Base-by-base conservation (phyloP, 371 early-diverging fungal genomes). In the Mortierella sp. region DNA sequence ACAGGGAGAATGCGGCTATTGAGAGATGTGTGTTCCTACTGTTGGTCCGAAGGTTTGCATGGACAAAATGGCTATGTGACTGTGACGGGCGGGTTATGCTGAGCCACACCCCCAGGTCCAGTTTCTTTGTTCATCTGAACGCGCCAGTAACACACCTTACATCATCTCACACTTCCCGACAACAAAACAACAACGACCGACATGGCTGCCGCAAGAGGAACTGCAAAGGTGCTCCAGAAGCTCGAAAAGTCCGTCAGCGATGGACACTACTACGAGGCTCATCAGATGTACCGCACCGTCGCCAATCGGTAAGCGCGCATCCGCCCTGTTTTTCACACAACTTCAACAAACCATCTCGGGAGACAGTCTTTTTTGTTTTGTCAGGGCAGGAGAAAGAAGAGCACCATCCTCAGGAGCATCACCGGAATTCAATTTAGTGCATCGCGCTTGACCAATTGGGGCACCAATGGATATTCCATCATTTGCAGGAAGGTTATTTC, bases 211-310 rank as follows among this genome's bases (percentile, higher is more conserved):
- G 88, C 88, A 64, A 91, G 88, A 90, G 95, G 94, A 74, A 92
- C 91, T 7, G 90, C 91, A 74, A 92, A 93, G 73, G 90, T 90
- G n/a, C 85, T 93, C 26, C 86, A 90, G 61, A 94, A 94, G 73
- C 88, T 94, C 39, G 88, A 93, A 77, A 85, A 86, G 53, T 90
- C 92, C 43, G 91, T 94, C n/a, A 88, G 90, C 58, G 92, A 89
- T 70, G 96, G 95, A 39, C 94, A 96, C 86, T 96, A 94, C 85
- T 97, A 97, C 88, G 96, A 96, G 79, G 95, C 96, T 7, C 96
- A 97, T 79, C 96, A 97, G 86, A 96, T 96, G 95, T 95, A 95
- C 85, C 92, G 95, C 76, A 96, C 97, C 34, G 94, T 96, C 47
- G 93, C 93, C 80, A 93, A 93, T 87, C 89, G 96, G 94, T 95